Conservation (phyloP, 2,329 filamentous ascomycete genomes). For the Fusarium fujikuroi region DNA sequence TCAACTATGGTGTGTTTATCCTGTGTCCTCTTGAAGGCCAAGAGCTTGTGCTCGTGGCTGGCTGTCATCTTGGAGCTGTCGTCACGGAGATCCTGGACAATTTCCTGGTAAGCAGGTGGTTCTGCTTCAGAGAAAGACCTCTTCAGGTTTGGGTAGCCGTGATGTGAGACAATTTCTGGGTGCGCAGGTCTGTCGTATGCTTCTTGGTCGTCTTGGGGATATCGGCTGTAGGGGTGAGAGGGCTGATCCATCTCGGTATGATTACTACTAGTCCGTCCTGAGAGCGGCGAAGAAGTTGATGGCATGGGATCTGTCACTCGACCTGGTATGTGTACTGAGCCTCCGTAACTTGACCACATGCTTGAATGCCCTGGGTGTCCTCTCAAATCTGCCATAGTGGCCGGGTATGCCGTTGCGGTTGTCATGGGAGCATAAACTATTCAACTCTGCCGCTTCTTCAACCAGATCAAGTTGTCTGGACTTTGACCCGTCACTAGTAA, state of each 20-base stretch:
- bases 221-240: constrained; percentile 64
- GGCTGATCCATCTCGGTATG: constrained; percentile 61
- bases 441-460: constrained; percentile 37
- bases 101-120: constrained; percentile 67
- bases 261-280: constrained; percentile 62
- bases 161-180: constrained; percentile 59
- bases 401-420: constrained; percentile 69
- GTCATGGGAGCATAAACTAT: constrained; percentile 67
- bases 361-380: constrained; percentile 66
- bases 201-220: constrained; percentile 65
- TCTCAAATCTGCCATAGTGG: constrained; percentile 72
- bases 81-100: constrained; percentile 69
- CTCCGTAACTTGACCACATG: constrained; percentile 69
- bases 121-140: constrained; percentile 67
- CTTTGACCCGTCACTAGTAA: constrained; percentile 42
- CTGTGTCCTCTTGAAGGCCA: constrained; percentile 66
- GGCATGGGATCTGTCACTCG: constrained; percentile 62
- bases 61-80: constrained; percentile 67
- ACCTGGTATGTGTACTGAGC: constrained; percentile 63
- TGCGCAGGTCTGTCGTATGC: constrained; percentile 65
- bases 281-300: constrained; percentile 58
- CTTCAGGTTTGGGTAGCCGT: constrained; percentile 67
- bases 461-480: constrained; percentile 37
- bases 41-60: constrained; percentile 69
- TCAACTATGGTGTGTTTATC: constrained; percentile 71